Percentiles rank a stretch among this genome's conserved stretches.
Evolutionary conservation across 768 basidiomycete genomes (phyloP).

Genomic region (Kwoniella sp.): DNA sequence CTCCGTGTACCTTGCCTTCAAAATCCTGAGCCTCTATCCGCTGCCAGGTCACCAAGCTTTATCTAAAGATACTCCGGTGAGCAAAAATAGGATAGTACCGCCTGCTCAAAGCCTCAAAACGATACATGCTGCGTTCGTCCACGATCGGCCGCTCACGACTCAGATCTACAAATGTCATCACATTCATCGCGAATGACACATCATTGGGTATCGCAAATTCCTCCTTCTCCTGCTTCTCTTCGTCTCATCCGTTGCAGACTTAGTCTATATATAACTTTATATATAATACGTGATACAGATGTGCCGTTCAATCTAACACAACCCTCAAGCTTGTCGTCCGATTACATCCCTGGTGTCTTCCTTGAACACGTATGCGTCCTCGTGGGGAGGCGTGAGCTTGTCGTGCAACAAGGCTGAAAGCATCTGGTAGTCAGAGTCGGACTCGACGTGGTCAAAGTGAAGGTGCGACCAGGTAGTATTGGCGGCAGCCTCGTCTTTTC

Average conservation of each 20-base stretch:
- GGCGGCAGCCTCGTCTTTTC: slow-evolving; percentile 77
- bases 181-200: not conserved
- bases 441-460: slow-evolving; percentile 72
- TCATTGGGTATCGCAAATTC: not conserved
- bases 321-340: slow-evolving; percentile 3
- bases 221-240: not conserved
- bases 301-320: not conserved
- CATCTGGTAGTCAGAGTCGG: slow-evolving; percentile 72
- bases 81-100: too few species aligned
- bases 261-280: not conserved
- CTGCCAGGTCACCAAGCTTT: too few species aligned
- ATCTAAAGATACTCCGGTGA: too few species aligned
- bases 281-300: not conserved
- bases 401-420: slow-evolving; percentile 63
- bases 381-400: slow-evolving; percentile 68
- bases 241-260: too few species aligned
- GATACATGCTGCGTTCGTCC: too few species aligned
- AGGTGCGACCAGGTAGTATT: slow-evolving; percentile 72
- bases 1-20: too few species aligned
- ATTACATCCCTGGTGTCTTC: slow-evolving; percentile 10
- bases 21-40: too few species aligned
- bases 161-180: not conserved
- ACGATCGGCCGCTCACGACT: too few species aligned
- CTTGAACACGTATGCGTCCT: slow-evolving; percentile 74
- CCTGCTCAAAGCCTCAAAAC: too few species aligned